phyloP scores from a whole-genome alignment of 2,329 filamentous ascomycete genomes.

The Bisporella sp. region DNA sequence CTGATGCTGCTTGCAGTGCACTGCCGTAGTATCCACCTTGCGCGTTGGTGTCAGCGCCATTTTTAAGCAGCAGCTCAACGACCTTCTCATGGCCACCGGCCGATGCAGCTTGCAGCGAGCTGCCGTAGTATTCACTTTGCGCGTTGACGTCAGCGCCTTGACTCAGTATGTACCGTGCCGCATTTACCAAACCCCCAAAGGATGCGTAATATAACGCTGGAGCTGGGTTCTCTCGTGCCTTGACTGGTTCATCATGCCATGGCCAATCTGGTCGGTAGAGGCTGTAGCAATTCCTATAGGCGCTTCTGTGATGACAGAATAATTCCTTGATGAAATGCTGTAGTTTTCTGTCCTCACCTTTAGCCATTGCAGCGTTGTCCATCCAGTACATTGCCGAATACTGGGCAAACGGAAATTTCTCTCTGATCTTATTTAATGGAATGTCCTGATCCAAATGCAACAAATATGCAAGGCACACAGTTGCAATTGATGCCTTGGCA shows the following conservation, averaged over 20 bases:
- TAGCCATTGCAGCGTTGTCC: slow-evolving; percentile 7
- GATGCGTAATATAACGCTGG: too few relatives aligned
- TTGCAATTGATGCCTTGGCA: slow-evolving; percentile 12
- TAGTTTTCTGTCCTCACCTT: slow-evolving; percentile 8
- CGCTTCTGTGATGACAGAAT: not conserved
- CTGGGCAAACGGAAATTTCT: slow-evolving; percentile 3
- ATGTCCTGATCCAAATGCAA: not conserved
- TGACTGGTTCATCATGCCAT: not conserved
- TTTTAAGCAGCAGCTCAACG: too few relatives aligned
- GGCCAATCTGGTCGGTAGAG: not conserved
- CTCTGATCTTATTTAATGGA: slow-evolving; percentile 1
- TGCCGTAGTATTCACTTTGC: not conserved
- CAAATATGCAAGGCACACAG: slow-evolving; percentile 13
- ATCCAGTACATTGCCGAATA: slow-evolving; percentile 6
- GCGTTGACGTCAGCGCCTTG: not conserved
- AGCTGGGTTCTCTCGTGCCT: too few relatives aligned
- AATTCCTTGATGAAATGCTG: slow-evolving; percentile 1
- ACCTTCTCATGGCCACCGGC: too few relatives aligned
- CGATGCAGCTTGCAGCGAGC: not conserved
- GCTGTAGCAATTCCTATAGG: not conserved
- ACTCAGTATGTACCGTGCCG: too few relatives aligned
- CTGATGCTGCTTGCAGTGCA: not conserved
- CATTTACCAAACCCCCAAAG: too few relatives aligned
- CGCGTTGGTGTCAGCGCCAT: too few relatives aligned
- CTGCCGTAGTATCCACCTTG: too few relatives aligned